Conservation (phyloP, 805 yeast species). For the Maudiozyma turicensis region DNA sequence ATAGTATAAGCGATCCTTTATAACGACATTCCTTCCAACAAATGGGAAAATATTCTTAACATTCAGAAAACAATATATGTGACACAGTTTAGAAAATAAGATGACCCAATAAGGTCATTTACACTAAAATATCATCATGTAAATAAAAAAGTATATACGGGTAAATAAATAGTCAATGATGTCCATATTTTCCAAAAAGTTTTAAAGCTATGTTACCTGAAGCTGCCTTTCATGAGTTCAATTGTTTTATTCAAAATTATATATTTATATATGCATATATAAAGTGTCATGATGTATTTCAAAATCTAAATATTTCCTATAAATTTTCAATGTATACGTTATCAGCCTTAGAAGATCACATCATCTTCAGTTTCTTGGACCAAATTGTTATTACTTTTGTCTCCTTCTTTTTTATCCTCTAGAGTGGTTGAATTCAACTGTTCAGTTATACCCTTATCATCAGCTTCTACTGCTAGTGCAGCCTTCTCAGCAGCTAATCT, state of each 20-base stretch:
- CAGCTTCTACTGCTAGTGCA: constrained; percentile 5
- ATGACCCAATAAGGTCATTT: too few species aligned
- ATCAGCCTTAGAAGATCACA: constrained; percentile 32
- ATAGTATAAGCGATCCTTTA: too few species aligned
- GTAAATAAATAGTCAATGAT: too few species aligned
- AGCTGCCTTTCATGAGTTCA: too few species aligned
- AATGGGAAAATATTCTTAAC: too few species aligned
- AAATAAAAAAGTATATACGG: too few species aligned
- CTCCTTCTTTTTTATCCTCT: constrained; percentile 6
- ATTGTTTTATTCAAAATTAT: not conserved
- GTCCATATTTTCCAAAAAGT: too few species aligned
- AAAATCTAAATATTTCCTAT: not conserved
- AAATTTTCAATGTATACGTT: not conserved
- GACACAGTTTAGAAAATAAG: too few species aligned
- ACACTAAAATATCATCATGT: too few species aligned
- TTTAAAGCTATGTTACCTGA: too few species aligned
- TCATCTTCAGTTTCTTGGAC: constrained; percentile 37
- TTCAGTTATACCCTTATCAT: constrained; percentile 13
- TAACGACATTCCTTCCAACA: too few species aligned
- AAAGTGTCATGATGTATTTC: not conserved
- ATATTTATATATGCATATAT: not conserved
- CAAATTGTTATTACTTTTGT: constrained; percentile 13
- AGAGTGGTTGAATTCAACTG: constrained; percentile 14
- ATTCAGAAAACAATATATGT: too few species aligned
- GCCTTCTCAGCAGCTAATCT: constrained; percentile 23